These are phyloP conservation scores for Colletotrichum graminicola DNA, from an alignment of 2,329 filamentous ascomycete genomes.

Conservation along the genomic window DNA sequence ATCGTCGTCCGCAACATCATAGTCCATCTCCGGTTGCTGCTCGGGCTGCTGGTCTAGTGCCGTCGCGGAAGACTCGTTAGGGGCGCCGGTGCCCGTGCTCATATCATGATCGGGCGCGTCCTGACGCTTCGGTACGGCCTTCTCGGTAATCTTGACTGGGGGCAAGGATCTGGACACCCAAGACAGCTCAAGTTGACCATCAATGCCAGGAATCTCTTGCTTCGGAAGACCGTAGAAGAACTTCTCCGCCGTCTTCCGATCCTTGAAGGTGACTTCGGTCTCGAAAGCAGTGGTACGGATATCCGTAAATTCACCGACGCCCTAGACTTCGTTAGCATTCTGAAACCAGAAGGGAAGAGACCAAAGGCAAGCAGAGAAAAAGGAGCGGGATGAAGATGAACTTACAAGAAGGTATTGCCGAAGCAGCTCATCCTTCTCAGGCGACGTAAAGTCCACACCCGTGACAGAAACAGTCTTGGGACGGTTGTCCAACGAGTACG, in stretches of 20 bases:
- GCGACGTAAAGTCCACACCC: slow-evolving; percentile 72
- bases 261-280: slow-evolving; percentile 73
- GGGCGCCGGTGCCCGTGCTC: slow-evolving; percentile 34
- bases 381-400: slow-evolving; percentile 20
- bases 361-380: too few species aligned
- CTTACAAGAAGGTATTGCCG: slow-evolving; percentile 78
- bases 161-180: slow-evolving; percentile 65
- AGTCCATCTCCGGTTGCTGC: slow-evolving; percentile 62
- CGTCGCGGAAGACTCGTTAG: slow-evolving; percentile 39
- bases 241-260: slow-evolving; percentile 78
- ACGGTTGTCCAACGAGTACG: slow-evolving; percentile 81
- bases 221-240: slow-evolving; percentile 71
- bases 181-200: slow-evolving; percentile 72
- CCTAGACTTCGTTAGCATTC: slow-evolving; percentile 53
- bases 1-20: slow-evolving; percentile 65
- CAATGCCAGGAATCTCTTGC: slow-evolving; percentile 70
- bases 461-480: slow-evolving; percentile 75
- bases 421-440: slow-evolving; percentile 75
- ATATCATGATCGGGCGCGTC: slow-evolving; percentile 39
- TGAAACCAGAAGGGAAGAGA: not conserved
- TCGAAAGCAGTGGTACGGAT: slow-evolving; percentile 62
- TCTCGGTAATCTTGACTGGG: slow-evolving; percentile 42
- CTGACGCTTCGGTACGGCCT: slow-evolving; percentile 10
- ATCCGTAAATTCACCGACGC: slow-evolving; percentile 72
- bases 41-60: slow-evolving; percentile 47